A percentile compares a stretch with the other conserved stretches of the same genome.
These are phyloP conservation scores for Stevia rebaudiana DNA, from an alignment of 140 eudicot species.

Conservation along the genomic window DNA sequence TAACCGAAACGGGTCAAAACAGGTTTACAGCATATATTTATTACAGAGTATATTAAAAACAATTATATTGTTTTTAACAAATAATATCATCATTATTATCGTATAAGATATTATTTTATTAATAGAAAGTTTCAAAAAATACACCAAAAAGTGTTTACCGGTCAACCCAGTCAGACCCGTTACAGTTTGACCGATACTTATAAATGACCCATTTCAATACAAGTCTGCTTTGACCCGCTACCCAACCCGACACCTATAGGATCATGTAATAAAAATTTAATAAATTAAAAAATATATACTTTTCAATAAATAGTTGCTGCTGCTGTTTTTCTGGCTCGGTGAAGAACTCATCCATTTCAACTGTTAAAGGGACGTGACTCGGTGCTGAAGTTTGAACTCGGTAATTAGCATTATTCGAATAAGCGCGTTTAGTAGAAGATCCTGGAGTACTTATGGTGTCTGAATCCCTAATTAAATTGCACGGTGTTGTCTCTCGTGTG, in stretches of 20 bases:
- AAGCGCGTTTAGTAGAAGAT: constrained; percentile 40
- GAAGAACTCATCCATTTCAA: constrained; percentile 61
- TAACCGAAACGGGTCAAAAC: background rate
- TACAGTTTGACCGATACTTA: background rate
- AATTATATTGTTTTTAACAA: no score
- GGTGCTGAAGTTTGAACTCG: constrained; percentile 30
- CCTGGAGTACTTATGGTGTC: constrained; percentile 42
- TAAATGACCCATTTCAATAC: background rate
- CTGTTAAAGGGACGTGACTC: constrained; percentile 38
- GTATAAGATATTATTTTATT: background rate
- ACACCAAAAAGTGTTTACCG: background rate
- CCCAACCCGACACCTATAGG: constrained; percentile 3
- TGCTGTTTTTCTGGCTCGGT: constrained; percentile 55
- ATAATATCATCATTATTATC: background rate
- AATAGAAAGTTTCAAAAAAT: background rate
- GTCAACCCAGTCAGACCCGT: background rate
- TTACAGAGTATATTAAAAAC: background rate
- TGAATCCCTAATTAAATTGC: constrained; percentile 56
- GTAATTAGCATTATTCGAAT: constrained; percentile 24
- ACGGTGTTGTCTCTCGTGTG: constrained; percentile 71
- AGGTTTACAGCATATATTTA: background rate
- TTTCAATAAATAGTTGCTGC: constrained; percentile 52
- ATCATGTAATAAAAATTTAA: background rate
- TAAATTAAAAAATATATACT: constrained; percentile 27
- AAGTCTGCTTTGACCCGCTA: background rate